Percentiles rank a stretch among this genome's conserved stretches.
These are phyloP conservation scores for Monotropa hypopitys DNA, from an alignment of 179 eudicot species.

Conservation along the genomic window DNA sequence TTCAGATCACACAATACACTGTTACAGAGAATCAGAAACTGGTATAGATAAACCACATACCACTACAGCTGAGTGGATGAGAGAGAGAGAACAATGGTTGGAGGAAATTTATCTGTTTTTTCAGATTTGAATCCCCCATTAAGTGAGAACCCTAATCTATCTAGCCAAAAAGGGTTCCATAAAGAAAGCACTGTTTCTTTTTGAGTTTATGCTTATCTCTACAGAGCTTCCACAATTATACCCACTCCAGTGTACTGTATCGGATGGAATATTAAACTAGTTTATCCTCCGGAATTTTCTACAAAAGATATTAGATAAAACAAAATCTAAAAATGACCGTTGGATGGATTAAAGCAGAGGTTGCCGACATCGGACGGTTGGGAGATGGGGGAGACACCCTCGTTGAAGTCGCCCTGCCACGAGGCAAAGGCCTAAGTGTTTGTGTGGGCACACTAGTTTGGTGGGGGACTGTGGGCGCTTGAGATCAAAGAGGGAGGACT, in stretches of 20 bases:
- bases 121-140: constrained; percentile 7
- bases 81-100: neutral
- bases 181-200: neutral
- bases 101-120: constrained; percentile 7
- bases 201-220: constrained; percentile 7
- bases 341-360: neutral
- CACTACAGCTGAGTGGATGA: neutral
- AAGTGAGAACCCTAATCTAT: neutral
- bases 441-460: neutral
- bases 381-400: neutral
- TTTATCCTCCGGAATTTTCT: too few relatives aligned
- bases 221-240: neutral
- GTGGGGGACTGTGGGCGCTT: too few relatives aligned
- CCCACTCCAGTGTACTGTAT: too few relatives aligned
- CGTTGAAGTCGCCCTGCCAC: constrained; percentile 9
- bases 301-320: too few relatives aligned
- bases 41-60: neutral
- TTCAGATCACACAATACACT: constrained; percentile 9
- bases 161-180: neutral
- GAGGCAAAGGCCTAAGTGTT: neutral
- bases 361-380: neutral
- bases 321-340: neutral
- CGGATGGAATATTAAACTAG: neutral
- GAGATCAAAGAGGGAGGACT: too few relatives aligned
- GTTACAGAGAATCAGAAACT: constrained; percentile 1